Evolutionary conservation across 768 basidiomycete species (phyloP).

Genomic region (Suillus subalutaceus): DNA sequence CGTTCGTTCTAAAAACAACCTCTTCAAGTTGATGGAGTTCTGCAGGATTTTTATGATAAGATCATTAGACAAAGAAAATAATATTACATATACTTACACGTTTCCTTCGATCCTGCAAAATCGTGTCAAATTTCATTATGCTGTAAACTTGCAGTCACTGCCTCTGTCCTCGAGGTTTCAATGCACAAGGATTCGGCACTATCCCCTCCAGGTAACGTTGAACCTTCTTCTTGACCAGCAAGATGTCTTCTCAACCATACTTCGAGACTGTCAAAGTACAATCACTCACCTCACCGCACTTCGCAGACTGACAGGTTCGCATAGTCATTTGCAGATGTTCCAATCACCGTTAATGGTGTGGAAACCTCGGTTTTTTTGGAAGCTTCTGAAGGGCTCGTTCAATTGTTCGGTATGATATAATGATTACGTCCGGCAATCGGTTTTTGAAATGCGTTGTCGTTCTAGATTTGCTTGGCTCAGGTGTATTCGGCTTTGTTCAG

Average conservation of each 20-base stretch:
- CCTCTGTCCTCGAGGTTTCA: constrained; percentile 35
- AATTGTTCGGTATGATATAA: constrained; percentile 62
- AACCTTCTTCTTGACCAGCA: constrained; percentile 13
- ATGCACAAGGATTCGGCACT: constrained; percentile 12
- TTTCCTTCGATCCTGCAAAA: background rate
- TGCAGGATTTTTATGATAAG: background rate
- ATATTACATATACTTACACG: constrained; percentile 2
- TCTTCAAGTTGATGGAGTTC: background rate
- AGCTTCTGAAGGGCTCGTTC: constrained; percentile 84
- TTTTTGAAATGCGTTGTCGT: constrained; percentile 15
- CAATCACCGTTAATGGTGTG: constrained; percentile 73
- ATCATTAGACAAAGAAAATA: background rate
- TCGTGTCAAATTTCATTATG: constrained; percentile 7
- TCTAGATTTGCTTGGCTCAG: constrained; percentile 67
- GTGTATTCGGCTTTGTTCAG: constrained; percentile 76
- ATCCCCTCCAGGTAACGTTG: constrained; percentile 11
- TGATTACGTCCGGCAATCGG: constrained; percentile 13
- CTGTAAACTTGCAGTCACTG: constrained; percentile 11
- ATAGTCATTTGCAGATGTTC: constrained; percentile 88
- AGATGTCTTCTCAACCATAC: constrained; percentile 48
- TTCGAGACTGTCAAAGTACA: constrained; percentile 72
- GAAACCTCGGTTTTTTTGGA: constrained; percentile 81
- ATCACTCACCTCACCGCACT: constrained; percentile 4
- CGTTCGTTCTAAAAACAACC: background rate
- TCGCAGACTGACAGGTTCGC: constrained; percentile 9